Evolutionary conservation across 345 rosid genomes (phyloP).

Genomic region (Camelina neglecta): DNA sequence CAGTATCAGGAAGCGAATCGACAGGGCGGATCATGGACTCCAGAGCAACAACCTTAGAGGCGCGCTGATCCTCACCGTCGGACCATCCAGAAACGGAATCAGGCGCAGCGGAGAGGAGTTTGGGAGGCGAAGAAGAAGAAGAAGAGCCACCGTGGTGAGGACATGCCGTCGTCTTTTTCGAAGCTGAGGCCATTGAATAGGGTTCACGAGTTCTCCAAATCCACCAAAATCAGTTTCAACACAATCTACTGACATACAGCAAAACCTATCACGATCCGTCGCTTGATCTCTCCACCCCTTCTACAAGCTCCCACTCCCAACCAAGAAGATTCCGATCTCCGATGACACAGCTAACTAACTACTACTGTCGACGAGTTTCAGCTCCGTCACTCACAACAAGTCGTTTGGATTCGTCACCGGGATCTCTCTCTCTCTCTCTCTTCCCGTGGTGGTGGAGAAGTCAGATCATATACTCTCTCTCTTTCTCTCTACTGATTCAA

Average conservation of each 20-base stretch:
- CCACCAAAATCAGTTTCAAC: conserved; percentile 67
- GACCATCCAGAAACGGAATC: conserved; percentile 53
- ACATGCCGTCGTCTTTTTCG: conserved; percentile 81
- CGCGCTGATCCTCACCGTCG: conserved; percentile 48
- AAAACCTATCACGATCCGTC: conserved; percentile 47
- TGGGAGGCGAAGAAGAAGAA: conserved; percentile 36
- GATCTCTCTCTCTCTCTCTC: conserved; percentile 12
- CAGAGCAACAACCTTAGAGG: conserved; percentile 38
- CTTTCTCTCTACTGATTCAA: conserved; percentile 2
- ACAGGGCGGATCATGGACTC: conserved; percentile 67
- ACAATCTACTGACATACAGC: conserved; percentile 97
- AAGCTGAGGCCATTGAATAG: conserved; percentile 94
- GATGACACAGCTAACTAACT: conserved; percentile 8
- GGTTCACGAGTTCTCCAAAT: conserved; percentile 83
- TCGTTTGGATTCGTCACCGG: background rate
- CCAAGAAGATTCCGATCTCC: conserved; percentile 19
- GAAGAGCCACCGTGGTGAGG: conserved; percentile 39
- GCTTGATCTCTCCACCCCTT: conserved; percentile 41
- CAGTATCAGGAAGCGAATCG: conserved; percentile 62
- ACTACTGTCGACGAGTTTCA: conserved; percentile 1
- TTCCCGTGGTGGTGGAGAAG: conserved; percentile 32
- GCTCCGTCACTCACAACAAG: background rate
- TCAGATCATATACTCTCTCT: background rate
- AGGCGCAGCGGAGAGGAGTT: conserved; percentile 44
- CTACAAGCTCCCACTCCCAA: conserved; percentile 21